A percentile compares a stretch with the other conserved stretches of the same genome.
phyloP scores from a whole-genome alignment of 1,284 basidiomycete genomes.

The Xerocomus nothofagi region DNA sequence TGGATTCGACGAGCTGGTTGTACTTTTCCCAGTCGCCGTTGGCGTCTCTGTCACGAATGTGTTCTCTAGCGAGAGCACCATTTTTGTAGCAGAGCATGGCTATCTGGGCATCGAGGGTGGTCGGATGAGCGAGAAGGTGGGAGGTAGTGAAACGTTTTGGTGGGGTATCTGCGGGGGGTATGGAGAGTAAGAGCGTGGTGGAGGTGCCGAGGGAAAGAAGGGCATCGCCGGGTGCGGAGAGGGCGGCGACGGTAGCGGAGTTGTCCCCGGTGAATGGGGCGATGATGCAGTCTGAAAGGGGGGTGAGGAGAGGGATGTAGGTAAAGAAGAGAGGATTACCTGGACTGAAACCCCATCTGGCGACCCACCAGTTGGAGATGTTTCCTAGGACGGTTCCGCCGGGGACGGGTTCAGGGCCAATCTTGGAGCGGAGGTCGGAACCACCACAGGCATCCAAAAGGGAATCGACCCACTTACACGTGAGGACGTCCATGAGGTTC shows the following conservation, averaged over 20 bases:
- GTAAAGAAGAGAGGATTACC: neutral
- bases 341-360: slow-evolving; percentile 6
- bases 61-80: slow-evolving; percentile 79
- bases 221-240: slow-evolving; percentile 82
- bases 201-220: slow-evolving; percentile 91
- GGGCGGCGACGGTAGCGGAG: slow-evolving; percentile 81
- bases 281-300: slow-evolving; percentile 74
- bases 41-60: slow-evolving; percentile 72
- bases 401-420: slow-evolving; percentile 2
- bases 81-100: slow-evolving; percentile 87
- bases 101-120: slow-evolving; percentile 58
- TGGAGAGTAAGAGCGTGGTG: slow-evolving; percentile 83
- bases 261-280: slow-evolving; percentile 93
- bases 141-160: slow-evolving; percentile 74
- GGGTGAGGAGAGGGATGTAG: slow-evolving; percentile 12
- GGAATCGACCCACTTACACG: slow-evolving; percentile 1
- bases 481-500: slow-evolving; percentile 9
- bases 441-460: slow-evolving; percentile 3
- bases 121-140: slow-evolving; percentile 72
- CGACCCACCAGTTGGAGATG: slow-evolving; percentile 6
- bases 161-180: slow-evolving; percentile 55
- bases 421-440: neutral
- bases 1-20: slow-evolving; percentile 3
- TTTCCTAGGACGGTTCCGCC: slow-evolving; percentile 7
- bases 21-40: slow-evolving; percentile 43